Evolutionary conservation across 139 green algal genomes (phyloP).

Genomic region (Coelastrella sp.): DNA sequence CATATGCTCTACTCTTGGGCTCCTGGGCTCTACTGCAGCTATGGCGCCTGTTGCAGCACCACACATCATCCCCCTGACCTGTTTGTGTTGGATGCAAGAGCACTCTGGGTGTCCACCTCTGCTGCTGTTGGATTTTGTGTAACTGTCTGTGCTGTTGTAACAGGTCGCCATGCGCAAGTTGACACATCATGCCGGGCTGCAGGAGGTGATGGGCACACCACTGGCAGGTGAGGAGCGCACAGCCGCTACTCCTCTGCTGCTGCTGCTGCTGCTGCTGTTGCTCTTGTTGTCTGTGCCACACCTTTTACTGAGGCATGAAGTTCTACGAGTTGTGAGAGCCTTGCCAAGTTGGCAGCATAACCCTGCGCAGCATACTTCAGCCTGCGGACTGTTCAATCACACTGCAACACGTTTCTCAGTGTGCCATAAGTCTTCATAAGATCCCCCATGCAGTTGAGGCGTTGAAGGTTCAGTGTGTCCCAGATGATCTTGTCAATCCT

Average conservation of each 20-base stretch:
- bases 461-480: not conserved
- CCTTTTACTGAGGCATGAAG: too few species aligned
- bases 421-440: too few species aligned
- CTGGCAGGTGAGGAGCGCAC: not conserved
- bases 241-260: not conserved
- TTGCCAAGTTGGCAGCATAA: too few species aligned
- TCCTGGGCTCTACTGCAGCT: not conserved
- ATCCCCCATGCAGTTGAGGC: too few species aligned
- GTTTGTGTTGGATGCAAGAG: too few species aligned
- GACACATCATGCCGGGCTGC: conserved; percentile 17
- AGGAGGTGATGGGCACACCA: conserved; percentile 31
- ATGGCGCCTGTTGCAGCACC: not conserved
- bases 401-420: too few species aligned
- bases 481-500: not conserved
- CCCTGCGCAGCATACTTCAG: too few species aligned
- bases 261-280: not conserved
- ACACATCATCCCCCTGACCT: too few species aligned
- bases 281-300: not conserved
- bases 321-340: too few species aligned
- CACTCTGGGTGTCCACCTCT: too few species aligned
- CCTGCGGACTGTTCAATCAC: too few species aligned
- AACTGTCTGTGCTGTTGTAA: not conserved
- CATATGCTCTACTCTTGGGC: too few species aligned
- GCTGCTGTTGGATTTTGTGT: not conserved
- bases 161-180: conserved; percentile 18